These are phyloP conservation scores for Hyaloscypha variabilis DNA, from an alignment of 495 filamentous ascomycete species.

Conservation along the genomic window DNA sequence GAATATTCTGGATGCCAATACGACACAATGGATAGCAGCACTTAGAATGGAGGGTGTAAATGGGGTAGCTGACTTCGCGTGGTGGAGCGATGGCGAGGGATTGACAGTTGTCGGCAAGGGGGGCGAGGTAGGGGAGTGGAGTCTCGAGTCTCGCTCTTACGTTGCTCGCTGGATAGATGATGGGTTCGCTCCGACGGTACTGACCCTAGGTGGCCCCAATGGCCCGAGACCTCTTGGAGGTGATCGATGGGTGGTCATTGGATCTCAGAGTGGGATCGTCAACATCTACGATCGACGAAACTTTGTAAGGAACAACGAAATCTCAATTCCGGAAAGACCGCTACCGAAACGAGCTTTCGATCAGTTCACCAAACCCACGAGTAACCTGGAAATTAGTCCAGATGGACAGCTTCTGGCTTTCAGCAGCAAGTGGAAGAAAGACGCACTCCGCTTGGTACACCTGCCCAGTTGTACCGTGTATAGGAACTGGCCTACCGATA, in stretches of 20 bases:
- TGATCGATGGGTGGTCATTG: conserved; percentile 86
- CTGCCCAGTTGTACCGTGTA: conserved; percentile 91
- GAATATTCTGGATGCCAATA: conserved; percentile 80
- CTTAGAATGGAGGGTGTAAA: conserved; percentile 81
- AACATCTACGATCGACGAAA: conserved; percentile 86
- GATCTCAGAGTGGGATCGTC: conserved; percentile 80
- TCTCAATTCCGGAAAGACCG: conserved; percentile 63
- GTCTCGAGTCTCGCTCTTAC: conserved; percentile 62
- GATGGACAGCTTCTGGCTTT: conserved; percentile 89
- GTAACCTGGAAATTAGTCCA: conserved; percentile 74
- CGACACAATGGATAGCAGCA: conserved; percentile 85
- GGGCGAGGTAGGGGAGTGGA: conserved; percentile 94
- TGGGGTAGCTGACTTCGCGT: conserved; percentile 85
- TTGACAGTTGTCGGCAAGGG: conserved; percentile 79
- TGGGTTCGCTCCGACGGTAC: conserved; percentile 80
- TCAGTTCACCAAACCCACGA: conserved; percentile 83
- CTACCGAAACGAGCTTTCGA: conserved; percentile 72
- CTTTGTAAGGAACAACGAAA: conserved; percentile 42
- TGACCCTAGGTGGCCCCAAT: conserved; percentile 71
- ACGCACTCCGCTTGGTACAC: conserved; percentile 87
- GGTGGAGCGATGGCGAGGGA: conserved; percentile 82
- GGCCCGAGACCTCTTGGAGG: conserved; percentile 66
- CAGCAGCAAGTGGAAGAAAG: conserved; percentile 81
- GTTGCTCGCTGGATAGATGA: conserved; percentile 87
- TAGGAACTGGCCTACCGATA: conserved; percentile 91